Conservation (phyloP, 768 basidiomycete genomes). For the Agrocybe chaxingu region DNA sequence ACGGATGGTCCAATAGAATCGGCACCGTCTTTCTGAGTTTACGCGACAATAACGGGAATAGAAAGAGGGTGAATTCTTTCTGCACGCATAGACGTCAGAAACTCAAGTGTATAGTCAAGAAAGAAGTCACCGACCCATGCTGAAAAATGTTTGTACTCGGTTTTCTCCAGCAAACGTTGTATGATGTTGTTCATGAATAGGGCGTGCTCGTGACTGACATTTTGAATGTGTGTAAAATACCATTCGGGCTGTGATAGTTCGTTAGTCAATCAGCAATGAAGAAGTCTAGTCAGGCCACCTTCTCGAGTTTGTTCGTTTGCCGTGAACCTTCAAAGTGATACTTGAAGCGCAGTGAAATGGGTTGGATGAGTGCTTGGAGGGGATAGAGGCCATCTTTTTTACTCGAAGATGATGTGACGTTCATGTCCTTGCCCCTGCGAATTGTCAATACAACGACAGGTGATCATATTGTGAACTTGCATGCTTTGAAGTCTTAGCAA, state of each 20-base stretch:
- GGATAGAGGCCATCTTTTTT: slow-evolving; percentile 73
- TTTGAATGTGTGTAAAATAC: slow-evolving; percentile 91
- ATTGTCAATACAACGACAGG: slow-evolving; percentile 1
- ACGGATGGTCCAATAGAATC: slow-evolving; percentile 68
- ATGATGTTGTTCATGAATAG: slow-evolving; percentile 74
- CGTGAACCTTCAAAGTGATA: slow-evolving; percentile 91
- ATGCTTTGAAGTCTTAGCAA: slow-evolving; percentile 73
- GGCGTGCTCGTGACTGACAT: slow-evolving; percentile 82
- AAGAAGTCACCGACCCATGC: slow-evolving; percentile 60
- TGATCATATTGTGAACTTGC: slow-evolving; percentile 41
- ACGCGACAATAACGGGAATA: slow-evolving; percentile 72
- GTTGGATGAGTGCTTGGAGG: slow-evolving; percentile 78
- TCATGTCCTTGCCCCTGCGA: slow-evolving; percentile 51
- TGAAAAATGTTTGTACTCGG: slow-evolving; percentile 60
- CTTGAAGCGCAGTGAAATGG: slow-evolving; percentile 84
- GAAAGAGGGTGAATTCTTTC: slow-evolving; percentile 80
- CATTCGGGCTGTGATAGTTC: slow-evolving; percentile 76
- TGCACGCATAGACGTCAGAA: slow-evolving; percentile 24
- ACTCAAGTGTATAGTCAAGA: not conserved
- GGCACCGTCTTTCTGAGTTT: slow-evolving; percentile 79
- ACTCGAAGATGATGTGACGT: slow-evolving; percentile 10
- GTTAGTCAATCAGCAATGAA: not conserved
- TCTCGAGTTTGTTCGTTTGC: slow-evolving; percentile 89
- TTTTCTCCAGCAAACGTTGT: slow-evolving; percentile 64
- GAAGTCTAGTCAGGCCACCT: slow-evolving; percentile 43